Evolutionary conservation across 495 filamentous ascomycete genomes (phyloP), one percentile per base, ranked within the genome.

Genomic region (Tirmania nivea): DNA sequence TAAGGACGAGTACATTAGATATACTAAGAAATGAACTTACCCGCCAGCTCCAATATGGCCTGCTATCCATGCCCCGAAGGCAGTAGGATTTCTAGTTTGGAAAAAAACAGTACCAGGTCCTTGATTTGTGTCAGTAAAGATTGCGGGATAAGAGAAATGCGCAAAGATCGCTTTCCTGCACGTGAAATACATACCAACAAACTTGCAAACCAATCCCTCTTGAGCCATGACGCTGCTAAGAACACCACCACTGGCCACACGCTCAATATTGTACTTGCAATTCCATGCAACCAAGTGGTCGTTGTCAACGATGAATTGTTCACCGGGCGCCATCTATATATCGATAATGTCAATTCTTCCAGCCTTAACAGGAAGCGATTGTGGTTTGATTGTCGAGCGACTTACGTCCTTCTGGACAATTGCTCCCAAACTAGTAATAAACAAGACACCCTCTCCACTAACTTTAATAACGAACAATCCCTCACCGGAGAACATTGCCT

Each of bases 241-340:
- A 48, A 97, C 77, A 21, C 90, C 92, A 11, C 90, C 90, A 17
- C 81, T 86, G 0, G 90, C 78, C 10, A 87, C 83, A 9, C 92
- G 81, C 67, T 94, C 85, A 48, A 96, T 77, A 10, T 80, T 70
- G 62, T 96, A 97, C 57, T 92, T 83, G 66, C 84, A 89, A 62
- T 95, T 95, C 90, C 90, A 97, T 5, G 90, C 92, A 1, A 97
- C 88, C 7, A 97, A 71, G 57, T 97, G 87, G 10, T 88, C 89
- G 60, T 97, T 97, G 61, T 97, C 88, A 51, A 97, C 78, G 54
- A 86, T 83, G 65, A 94, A 97, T 53, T 78, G 78, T 62, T 96
- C 89, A 2, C 78, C 78, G 8, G 82, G 77, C 34, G 68, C 70
- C 53, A 60, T 58, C 52, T 56, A 42, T 21, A 34, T 12, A 14